Percentiles rank a stretch among this genome's conserved stretches.
phyloP scores from a whole-genome alignment of 768 basidiomycete species.

The Russula dissimulans region DNA sequence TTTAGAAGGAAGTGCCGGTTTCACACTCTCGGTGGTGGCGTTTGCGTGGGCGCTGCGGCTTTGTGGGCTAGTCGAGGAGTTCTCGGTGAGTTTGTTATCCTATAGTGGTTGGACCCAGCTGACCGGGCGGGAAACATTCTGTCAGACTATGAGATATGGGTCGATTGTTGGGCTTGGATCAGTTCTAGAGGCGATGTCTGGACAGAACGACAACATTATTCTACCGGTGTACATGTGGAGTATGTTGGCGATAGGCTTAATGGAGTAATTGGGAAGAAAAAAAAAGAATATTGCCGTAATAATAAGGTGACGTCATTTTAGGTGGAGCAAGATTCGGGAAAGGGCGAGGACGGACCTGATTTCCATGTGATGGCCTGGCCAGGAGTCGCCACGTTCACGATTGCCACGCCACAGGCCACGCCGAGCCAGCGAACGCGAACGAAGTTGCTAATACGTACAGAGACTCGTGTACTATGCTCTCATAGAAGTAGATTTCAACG shows the following conservation, averaged over 20 bases:
- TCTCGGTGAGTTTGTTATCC: constrained; percentile 54
- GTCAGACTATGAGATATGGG: constrained; percentile 57
- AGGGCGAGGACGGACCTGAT: neutral
- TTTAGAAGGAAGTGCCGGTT: constrained; percentile 82
- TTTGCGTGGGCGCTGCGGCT: constrained; percentile 66
- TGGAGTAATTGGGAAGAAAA: neutral
- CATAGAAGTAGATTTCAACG: neutral
- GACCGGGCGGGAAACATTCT: neutral
- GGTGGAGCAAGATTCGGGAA: neutral
- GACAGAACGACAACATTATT: constrained; percentile 96
- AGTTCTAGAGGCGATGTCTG: constrained; percentile 81
- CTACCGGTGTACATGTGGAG: constrained; percentile 97
- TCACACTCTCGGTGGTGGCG: constrained; percentile 57
- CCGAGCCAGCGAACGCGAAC: neutral
- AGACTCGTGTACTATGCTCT: neutral
- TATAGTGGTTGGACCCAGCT: neutral
- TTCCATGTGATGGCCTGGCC: neutral
- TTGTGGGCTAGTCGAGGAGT: constrained; percentile 57
- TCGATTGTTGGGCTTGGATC: constrained; percentile 54
- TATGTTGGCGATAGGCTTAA: constrained; percentile 34
- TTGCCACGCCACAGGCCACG: constrained; percentile 7
- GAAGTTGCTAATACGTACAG: neutral
- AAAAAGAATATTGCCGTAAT: neutral
- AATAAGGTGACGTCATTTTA: constrained; percentile 1
- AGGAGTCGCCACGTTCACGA: neutral